Conservation (phyloP, 2,329 filamentous ascomycete genomes). For the Ceratocystiopsis minuta region DNA sequence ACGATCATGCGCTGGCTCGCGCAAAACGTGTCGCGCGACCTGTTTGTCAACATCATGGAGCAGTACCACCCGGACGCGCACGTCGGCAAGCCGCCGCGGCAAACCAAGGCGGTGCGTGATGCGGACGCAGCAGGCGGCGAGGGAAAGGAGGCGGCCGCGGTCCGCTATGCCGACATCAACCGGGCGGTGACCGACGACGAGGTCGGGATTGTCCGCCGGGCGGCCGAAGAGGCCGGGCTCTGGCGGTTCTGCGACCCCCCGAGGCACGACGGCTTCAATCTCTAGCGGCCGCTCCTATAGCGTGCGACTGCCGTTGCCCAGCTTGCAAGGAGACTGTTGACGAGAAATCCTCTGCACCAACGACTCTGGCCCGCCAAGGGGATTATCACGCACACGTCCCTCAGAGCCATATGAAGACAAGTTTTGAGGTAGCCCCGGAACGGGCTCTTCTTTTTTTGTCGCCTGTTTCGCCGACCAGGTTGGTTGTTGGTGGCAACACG, state of each 20-base stretch:
- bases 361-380: too few species aligned
- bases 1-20: slow-evolving; percentile 65
- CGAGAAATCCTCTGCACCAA: too few species aligned
- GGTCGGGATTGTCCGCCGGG: slow-evolving; percentile 44
- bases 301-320: too few species aligned
- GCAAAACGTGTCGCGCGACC: slow-evolving; percentile 50
- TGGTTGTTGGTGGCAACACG: too few species aligned
- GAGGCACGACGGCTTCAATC: slow-evolving; percentile 29
- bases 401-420: too few species aligned
- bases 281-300: too few species aligned
- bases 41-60: slow-evolving; percentile 79
- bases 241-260: slow-evolving; percentile 62
- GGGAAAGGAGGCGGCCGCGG: slow-evolving; percentile 18
- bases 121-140: slow-evolving; percentile 8
- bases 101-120: slow-evolving; percentile 12
- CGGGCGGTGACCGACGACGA: slow-evolving; percentile 48
- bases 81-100: slow-evolving; percentile 50
- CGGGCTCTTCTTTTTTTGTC: too few species aligned
- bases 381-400: too few species aligned
- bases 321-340: too few species aligned
- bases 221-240: slow-evolving; percentile 52
- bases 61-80: slow-evolving; percentile 70
- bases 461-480: too few species aligned
- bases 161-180: slow-evolving; percentile 64
- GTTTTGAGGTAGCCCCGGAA: too few species aligned